Conservation (phyloP, 169 alveolate species). For the Cryptosporidium sp. region DNA sequence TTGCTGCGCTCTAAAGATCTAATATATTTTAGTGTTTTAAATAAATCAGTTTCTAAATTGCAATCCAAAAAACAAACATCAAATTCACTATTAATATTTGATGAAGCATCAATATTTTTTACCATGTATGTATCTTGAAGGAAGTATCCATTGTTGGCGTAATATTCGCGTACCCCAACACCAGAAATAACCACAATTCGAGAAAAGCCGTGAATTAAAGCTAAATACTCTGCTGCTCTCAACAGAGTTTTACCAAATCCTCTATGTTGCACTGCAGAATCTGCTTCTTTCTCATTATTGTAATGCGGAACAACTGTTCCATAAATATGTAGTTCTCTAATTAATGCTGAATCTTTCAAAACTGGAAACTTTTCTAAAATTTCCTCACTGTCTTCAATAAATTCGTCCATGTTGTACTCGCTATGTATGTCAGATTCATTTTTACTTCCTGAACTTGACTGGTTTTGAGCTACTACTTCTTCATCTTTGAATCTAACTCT, state of each 20-base stretch:
- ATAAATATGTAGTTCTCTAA: constrained; percentile 93
- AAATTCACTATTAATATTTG: constrained; percentile 24
- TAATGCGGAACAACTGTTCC: constrained; percentile 83
- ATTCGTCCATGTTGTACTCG: constrained; percentile 51
- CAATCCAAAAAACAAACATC: constrained; percentile 20
- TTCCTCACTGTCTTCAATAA: constrained; percentile 50
- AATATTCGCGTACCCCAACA: constrained; percentile 99
- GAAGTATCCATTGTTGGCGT: constrained; percentile 95
- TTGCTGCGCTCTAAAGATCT: constrained; percentile 20
- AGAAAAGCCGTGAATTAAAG: constrained; percentile 85
- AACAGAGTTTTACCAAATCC: constrained; percentile 77
- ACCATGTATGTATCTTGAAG: constrained; percentile 95
- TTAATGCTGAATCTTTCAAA: constrained; percentile 85
- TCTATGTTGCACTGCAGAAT: constrained; percentile 62
- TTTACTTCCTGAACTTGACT: neutral
- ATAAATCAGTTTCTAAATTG: constrained; percentile 52
- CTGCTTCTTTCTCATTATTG: constrained; percentile 3
- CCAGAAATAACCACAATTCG: constrained; percentile 98
- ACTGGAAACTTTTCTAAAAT: constrained; percentile 51
- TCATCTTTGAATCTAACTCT: constrained; percentile 78
- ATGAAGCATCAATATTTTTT: constrained; percentile 81
- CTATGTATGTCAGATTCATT: neutral
- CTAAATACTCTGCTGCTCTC: constrained; percentile 78
- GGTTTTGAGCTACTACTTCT: constrained; percentile 5
- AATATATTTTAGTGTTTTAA: constrained; percentile 40